These are phyloP conservation scores for Hordeum vulgare DNA, from an alignment of 176 grass and related monocot genomes.

Conservation along the genomic window DNA sequence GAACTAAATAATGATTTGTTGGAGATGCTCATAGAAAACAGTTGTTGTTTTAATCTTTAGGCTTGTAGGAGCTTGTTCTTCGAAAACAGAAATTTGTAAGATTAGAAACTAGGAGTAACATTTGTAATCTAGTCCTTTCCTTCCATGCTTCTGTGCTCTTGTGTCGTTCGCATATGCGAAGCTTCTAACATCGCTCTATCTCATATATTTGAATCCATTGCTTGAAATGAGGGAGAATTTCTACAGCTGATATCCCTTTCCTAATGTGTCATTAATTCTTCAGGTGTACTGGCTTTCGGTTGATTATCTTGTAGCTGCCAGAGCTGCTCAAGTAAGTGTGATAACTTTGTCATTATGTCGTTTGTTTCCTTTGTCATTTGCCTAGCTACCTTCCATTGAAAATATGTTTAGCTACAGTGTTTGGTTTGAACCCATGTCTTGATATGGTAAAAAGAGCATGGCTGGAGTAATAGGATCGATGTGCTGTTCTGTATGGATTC, in stretches of 20 bases:
- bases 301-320: conserved; percentile 83
- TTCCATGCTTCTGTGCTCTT: not conserved
- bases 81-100: not conserved
- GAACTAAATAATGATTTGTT: not conserved
- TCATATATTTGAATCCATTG: not conserved
- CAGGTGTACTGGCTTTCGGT: conserved; percentile 96
- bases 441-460: not conserved
- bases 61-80: not conserved
- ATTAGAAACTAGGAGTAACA: no score
- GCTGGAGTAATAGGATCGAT: not conserved
- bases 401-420: conserved; percentile 1
- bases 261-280: conserved; percentile 34
- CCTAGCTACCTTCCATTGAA: not conserved
- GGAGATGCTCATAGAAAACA: not conserved
- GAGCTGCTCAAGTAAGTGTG: conserved; percentile 69
- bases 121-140: not conserved
- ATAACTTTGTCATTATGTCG: not conserved
- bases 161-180: conserved; percentile 4
- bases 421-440: not conserved
- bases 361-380: conserved; percentile 25
- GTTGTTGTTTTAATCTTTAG: not conserved
- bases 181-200: not conserved
- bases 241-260: not conserved
- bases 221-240: conserved; percentile 8
- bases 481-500: not conserved